Evolutionary conservation across 129 eudicot genomes (phyloP).

Genomic region (Lonicera japonica): DNA sequence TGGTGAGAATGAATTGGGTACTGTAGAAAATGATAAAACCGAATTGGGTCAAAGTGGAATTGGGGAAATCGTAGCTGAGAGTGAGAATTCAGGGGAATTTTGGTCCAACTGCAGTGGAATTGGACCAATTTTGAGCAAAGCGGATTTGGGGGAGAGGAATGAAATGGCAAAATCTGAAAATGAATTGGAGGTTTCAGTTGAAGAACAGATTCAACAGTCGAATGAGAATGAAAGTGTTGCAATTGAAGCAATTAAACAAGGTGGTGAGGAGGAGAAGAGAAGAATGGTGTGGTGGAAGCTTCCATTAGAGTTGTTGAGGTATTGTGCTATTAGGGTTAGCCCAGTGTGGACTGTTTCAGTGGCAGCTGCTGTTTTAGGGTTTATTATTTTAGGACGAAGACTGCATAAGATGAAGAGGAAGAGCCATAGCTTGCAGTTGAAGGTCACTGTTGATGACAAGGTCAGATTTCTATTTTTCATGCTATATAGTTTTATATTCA

Average conservation of each 20-base stretch:
- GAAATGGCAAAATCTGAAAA: neutral
- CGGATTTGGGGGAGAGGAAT: conserved; percentile 28
- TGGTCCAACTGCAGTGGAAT: conserved; percentile 27
- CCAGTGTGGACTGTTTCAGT: conserved; percentile 84
- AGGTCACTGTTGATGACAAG: conserved; percentile 80
- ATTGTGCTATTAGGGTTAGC: conserved; percentile 57
- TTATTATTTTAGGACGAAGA: conserved; percentile 61
- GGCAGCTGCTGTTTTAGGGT: conserved; percentile 85
- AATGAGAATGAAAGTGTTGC: conserved; percentile 17
- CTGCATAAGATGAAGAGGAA: conserved; percentile 69
- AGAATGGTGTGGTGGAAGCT: conserved; percentile 82
- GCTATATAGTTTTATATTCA: too few species aligned
- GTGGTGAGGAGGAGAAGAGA: conserved; percentile 29
- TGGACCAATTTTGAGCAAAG: conserved; percentile 3
- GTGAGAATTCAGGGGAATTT: conserved; percentile 13
- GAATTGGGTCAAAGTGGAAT: neutral
- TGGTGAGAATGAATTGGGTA: neutral
- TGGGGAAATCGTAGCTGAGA: neutral
- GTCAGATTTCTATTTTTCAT: conserved; percentile 19
- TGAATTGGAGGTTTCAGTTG: conserved; percentile 5
- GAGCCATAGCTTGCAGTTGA: conserved; percentile 49
- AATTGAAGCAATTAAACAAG: conserved; percentile 10
- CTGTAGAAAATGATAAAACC: neutral
- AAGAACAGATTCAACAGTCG: conserved; percentile 7
- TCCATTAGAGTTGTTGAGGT: conserved; percentile 67